Percentiles rank a stretch among this genome's conserved stretches.
Evolutionary conservation across 2,329 filamentous ascomycete species (phyloP).

Genomic region (Colletotrichum musicola): DNA sequence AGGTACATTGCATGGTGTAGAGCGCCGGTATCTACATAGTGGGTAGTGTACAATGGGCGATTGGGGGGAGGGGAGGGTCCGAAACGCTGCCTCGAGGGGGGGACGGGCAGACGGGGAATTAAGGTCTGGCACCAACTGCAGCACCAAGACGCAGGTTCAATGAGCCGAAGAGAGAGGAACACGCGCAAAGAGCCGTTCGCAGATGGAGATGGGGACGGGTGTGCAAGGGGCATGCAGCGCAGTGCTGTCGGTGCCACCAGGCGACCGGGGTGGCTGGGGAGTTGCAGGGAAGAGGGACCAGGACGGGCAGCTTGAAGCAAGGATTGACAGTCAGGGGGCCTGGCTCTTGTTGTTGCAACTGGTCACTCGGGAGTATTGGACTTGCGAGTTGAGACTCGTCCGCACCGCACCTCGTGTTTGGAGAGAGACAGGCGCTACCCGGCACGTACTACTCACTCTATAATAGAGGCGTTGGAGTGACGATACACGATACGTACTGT

Average conservation of each 20-base stretch:
- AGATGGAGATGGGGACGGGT: slow-evolving; percentile 16
- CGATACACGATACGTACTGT: no score
- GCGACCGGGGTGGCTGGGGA: slow-evolving; percentile 11
- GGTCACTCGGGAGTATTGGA: slow-evolving; percentile 3
- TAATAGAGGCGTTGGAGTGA: no score
- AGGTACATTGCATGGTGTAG: no score
- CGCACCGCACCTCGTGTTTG: neutral
- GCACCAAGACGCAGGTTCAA: neutral
- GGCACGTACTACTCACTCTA: neutral
- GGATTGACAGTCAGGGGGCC: neutral
- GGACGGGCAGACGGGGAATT: slow-evolving; percentile 17
- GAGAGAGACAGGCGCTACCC: neutral
- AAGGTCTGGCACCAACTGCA: slow-evolving; percentile 23
- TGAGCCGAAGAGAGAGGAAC: slow-evolving; percentile 1
- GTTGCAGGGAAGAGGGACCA: slow-evolving; percentile 7
- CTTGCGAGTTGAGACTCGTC: slow-evolving; percentile 9
- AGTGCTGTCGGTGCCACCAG: slow-evolving; percentile 16
- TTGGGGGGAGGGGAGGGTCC: no score
- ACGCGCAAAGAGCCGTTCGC: slow-evolving; percentile 16
- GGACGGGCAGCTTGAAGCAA: neutral
- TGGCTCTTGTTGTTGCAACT: slow-evolving; percentile 27
- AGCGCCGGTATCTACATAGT: no score
- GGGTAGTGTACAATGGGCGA: no score
- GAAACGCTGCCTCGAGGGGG: neutral
- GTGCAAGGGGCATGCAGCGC: slow-evolving; percentile 36